Percentiles rank a stretch among this genome's conserved stretches.
These are phyloP conservation scores for Pestalotiopsis sp. DNA, from an alignment of 2,329 filamentous ascomycete species.

Conservation along the genomic window DNA sequence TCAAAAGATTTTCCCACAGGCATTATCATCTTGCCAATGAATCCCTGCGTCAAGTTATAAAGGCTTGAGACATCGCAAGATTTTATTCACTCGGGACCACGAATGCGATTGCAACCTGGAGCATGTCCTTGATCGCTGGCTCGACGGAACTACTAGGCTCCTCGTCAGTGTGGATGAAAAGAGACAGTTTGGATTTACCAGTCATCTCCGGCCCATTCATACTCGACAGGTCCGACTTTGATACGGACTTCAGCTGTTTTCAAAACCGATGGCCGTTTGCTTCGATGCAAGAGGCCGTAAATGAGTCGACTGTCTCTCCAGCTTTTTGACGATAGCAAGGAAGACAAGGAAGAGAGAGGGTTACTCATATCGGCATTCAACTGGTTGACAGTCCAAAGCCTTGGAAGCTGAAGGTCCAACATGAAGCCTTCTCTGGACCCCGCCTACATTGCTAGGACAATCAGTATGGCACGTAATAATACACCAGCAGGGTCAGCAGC, in stretches of 20 bases:
- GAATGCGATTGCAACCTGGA: neutral
- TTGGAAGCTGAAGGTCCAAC: neutral
- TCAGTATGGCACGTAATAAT: constrained; percentile 4
- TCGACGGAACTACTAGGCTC: neutral
- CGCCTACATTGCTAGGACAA: constrained; percentile 4
- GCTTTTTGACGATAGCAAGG: too few species aligned
- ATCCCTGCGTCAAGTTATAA: too few species aligned
- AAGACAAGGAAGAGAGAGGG: neutral
- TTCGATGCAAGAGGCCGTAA: too few species aligned
- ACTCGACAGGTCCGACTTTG: neutral
- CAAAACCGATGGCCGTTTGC: too few species aligned
- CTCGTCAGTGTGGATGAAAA: neutral
- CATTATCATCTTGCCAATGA: too few species aligned
- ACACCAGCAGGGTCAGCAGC: neutral
- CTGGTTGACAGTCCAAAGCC: neutral
- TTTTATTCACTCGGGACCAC: neutral
- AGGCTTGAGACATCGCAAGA: neutral
- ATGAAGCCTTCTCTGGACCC: constrained; percentile 7
- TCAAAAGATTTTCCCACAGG: too few species aligned
- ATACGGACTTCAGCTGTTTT: too few species aligned
- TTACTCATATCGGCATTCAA: neutral
- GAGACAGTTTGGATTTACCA: neutral
- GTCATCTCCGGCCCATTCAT: neutral
- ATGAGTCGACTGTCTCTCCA: too few species aligned
- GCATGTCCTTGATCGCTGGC: neutral